phyloP scores from a whole-genome alignment of 2,329 filamentous ascomycete genomes.

The Botrytis sinoallii region DNA sequence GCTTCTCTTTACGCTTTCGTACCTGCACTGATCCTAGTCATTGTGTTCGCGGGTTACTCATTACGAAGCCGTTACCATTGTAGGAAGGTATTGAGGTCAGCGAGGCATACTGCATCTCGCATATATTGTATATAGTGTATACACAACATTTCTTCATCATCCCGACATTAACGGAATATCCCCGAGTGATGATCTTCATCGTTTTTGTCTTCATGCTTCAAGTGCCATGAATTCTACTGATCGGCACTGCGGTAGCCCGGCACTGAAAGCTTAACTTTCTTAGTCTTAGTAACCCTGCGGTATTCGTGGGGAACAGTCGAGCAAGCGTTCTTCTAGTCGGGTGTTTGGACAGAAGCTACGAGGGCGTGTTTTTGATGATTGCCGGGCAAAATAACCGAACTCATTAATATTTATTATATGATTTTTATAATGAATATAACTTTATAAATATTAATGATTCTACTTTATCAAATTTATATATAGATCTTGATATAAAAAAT shows the following conservation, averaged over 20 bases:
- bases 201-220: background rate
- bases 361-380: no score
- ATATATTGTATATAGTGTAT: background rate
- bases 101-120: background rate
- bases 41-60: background rate
- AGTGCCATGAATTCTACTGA: background rate
- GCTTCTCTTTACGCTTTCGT: background rate
- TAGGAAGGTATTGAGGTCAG: background rate
- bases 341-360: background rate
- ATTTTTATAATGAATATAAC: no score
- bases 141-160: background rate
- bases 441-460: no score
- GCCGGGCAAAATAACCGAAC: no score
- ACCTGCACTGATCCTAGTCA: background rate
- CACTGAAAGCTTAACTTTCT: conserved; percentile 11
- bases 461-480: no score
- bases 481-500: no score
- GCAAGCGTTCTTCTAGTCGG: background rate
- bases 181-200: background rate
- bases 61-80: background rate
- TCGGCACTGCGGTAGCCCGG: background rate
- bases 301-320: background rate
- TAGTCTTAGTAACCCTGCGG: background rate
- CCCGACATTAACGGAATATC: background rate
- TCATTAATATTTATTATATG: no score